Evolutionary conservation across 2,329 filamentous ascomycete genomes (phyloP), one percentile per base, ranked within the genome.

Genomic region (Fusarium sp.): DNA sequence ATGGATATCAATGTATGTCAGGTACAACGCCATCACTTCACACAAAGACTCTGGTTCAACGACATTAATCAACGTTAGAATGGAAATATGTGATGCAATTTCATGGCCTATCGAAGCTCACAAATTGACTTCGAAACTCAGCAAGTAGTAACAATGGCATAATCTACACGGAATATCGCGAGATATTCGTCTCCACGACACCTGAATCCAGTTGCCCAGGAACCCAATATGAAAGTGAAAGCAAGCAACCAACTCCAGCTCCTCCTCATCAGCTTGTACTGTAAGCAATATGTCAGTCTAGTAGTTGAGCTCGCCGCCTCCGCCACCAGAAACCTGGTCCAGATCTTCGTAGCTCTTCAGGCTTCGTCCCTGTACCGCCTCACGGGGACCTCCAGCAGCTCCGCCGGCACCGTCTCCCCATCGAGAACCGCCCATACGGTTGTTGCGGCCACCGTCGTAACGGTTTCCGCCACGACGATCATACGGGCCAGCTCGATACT

Each of bases 261-360:
- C 50, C 42, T 56, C 53, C 56, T 46, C 56, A 56, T 49, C 23
- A 33, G 42, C 20, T 58, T 58, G 46, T 27, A 64, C 29, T 34
- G 20, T 20, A 34, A 20, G 29, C 42, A 16, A 27, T 29, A 31
- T 38, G n/a, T 14, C 50, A 25, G 29, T 46, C 77, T 86, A 98
- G 77, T 98, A 98, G 80, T 98, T 96, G 75, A 98, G 83, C 81
- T 97, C 95, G 27, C 92, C 91, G 40, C 90, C 89, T 40, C 90
- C 92, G 34, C 87, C 85, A 13, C 90, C 88, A 36, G 89, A 89
- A 62, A 91, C 90, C 49, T 96, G 95, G 81, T 99, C 96, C 23
- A 99, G 84, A 77, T 99, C 96, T 79, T 99, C 96, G 77, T 99
- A 99, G 79, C 93, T 97, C 86, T 97, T 97, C 70, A 99, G 82